phyloP scores from a whole-genome alignment of 805 yeast genomes.

The Candida yuanshanica region DNA sequence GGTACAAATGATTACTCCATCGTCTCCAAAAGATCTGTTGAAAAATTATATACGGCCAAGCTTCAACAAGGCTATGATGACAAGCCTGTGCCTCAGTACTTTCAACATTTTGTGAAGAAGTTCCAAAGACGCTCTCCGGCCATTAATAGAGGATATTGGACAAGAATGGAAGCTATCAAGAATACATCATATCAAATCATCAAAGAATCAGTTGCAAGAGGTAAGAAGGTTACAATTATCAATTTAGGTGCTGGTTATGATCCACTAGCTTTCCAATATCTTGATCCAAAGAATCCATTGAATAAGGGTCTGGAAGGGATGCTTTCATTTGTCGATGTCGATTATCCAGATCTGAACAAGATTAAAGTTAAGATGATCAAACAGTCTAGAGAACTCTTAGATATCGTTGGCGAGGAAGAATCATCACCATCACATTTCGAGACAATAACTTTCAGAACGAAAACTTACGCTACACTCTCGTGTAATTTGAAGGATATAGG shows the following conservation, averaged over 20 bases:
- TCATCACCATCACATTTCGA: slow-evolving; percentile 5
- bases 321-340: slow-evolving; percentile 60
- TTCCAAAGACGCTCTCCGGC: slow-evolving; percentile 70
- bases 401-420: slow-evolving; percentile 35
- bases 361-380: slow-evolving; percentile 50
- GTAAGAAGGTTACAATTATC: slow-evolving; percentile 38
- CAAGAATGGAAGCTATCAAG: slow-evolving; percentile 66
- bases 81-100: slow-evolving; percentile 37
- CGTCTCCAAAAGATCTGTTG: slow-evolving; percentile 78
- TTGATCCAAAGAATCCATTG: slow-evolving; percentile 28
- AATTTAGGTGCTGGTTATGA: slow-evolving; percentile 80
- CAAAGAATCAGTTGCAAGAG: slow-evolving; percentile 17
- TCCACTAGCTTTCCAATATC: slow-evolving; percentile 50
- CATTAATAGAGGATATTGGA: slow-evolving; percentile 80
- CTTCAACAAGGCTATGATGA: slow-evolving; percentile 14
- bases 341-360: slow-evolving; percentile 62
- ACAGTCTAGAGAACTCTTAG: slow-evolving; percentile 38
- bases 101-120: slow-evolving; percentile 61
- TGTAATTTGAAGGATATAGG: slow-evolving; percentile 55
- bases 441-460: slow-evolving; percentile 31
- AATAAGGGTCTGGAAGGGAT: slow-evolving; percentile 25
- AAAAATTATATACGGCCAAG: slow-evolving; percentile 43
- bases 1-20: slow-evolving; percentile 82
- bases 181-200: slow-evolving; percentile 45
- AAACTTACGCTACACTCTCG: slow-evolving; percentile 51